Conservation (phyloP, 1,139 yeast genomes). For the Saccharomyces hybrid region DNA sequence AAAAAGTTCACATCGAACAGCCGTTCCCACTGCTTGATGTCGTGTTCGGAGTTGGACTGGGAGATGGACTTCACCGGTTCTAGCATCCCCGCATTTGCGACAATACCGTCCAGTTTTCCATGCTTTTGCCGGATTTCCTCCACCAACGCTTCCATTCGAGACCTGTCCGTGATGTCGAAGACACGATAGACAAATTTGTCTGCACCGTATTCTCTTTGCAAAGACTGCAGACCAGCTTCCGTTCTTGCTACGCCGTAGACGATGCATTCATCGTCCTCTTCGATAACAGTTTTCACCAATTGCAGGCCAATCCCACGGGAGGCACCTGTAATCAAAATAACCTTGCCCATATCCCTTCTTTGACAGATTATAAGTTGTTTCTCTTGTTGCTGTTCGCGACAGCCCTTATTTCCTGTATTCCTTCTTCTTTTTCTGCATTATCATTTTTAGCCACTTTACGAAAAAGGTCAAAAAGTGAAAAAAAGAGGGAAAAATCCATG, state of each 20-base stretch:
- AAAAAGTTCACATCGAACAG: constrained; percentile 75
- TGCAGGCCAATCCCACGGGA: constrained; percentile 72
- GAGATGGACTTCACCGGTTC: constrained; percentile 56
- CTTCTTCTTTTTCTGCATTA: background rate
- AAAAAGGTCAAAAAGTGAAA: background rate
- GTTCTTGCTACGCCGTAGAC: constrained; percentile 76
- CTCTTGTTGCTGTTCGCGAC: background rate
- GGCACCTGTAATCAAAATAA: constrained; percentile 66
- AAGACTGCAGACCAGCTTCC: constrained; percentile 38
- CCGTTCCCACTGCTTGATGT: constrained; percentile 50
- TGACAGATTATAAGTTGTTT: constrained; percentile 15
- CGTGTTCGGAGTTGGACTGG: constrained; percentile 26
- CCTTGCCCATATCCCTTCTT: constrained; percentile 17
- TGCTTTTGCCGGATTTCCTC: constrained; percentile 38
- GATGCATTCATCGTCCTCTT: constrained; percentile 42
- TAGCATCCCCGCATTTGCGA: constrained; percentile 83
- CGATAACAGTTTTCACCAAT: constrained; percentile 49
- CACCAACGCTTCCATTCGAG: constrained; percentile 41
- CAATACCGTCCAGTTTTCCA: constrained; percentile 53
- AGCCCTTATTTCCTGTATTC: background rate
- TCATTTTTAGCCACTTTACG: background rate
- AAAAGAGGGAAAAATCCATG: background rate
- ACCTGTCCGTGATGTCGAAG: constrained; percentile 59
- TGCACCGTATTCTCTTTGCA: constrained; percentile 40
- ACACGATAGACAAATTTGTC: constrained; percentile 47